A percentile compares a stretch with the other conserved stretches of the same genome.
phyloP scores from a whole-genome alignment of 2,329 filamentous ascomycete species.

The Paraphoma sp. region DNA sequence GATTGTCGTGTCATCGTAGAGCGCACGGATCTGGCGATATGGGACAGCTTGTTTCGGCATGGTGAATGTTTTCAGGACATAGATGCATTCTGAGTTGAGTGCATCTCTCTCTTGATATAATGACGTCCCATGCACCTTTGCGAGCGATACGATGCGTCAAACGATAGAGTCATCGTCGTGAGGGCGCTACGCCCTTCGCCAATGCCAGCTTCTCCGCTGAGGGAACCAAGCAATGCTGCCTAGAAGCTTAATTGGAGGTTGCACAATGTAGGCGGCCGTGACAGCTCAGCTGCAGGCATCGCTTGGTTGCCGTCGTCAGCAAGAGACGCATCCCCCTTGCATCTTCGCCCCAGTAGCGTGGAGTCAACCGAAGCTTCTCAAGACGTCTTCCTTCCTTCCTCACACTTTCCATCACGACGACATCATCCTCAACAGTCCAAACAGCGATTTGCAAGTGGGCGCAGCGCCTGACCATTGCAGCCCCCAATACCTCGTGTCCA shows the following conservation, averaged over 20 bases:
- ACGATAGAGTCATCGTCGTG: not conserved
- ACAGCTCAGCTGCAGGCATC: not conserved
- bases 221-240: not conserved
- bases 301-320: conserved; percentile 1
- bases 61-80: too few relatives aligned
- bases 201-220: not conserved
- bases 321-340: not conserved
- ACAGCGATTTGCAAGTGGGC: not conserved
- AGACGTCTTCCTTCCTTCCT: conserved; percentile 1
- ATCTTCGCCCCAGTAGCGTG: not conserved
- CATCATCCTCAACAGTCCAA: not conserved
- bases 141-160: too few relatives aligned
- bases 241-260: not conserved
- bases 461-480: conserved; percentile 7
- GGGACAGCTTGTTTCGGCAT: conserved; percentile 10
- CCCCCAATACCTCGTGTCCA: conserved; percentile 14
- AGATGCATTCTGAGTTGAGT: too few relatives aligned
- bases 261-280: not conserved
- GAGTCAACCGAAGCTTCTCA: conserved; percentile 1
- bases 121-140: too few relatives aligned
- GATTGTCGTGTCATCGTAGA: conserved; percentile 58
- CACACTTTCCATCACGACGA: not conserved
- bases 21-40: conserved; percentile 60
- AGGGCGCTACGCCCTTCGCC: conserved; percentile 6
- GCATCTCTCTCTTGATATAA: not conserved